A percentile compares a stretch with the other conserved stretches of the same genome.
phyloP scores from a whole-genome alignment of 805 yeast genomes.

The Ogataea thermomethanolica region DNA sequence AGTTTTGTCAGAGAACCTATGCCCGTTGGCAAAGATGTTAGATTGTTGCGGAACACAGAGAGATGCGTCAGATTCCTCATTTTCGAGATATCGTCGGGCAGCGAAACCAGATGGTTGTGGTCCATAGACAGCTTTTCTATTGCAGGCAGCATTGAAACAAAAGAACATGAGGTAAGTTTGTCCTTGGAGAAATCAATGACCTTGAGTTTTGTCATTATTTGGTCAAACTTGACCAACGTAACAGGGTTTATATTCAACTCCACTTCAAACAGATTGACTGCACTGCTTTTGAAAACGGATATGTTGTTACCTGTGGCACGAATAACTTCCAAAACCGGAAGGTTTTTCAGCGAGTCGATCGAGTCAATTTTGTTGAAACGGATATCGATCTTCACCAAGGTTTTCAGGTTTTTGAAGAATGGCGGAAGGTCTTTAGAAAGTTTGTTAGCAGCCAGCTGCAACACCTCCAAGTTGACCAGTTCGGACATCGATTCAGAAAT shows the following conservation, averaged over 20 bases:
- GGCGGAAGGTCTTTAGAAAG: conserved; percentile 50
- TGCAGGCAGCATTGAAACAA: conserved; percentile 58
- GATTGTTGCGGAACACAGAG: conserved; percentile 70
- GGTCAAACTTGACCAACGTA: conserved; percentile 58
- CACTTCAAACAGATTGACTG: conserved; percentile 61
- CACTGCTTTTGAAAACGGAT: conserved; percentile 61
- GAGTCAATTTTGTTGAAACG: conserved; percentile 62
- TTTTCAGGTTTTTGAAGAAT: conserved; percentile 48
- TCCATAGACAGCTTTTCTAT: conserved; percentile 74
- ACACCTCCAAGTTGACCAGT: conserved; percentile 57
- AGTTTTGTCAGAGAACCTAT: conserved; percentile 59
- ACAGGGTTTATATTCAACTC: conserved; percentile 83
- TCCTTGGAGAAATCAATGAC: conserved; percentile 78
- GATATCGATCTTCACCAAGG: conserved; percentile 70
- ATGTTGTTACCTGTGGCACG: conserved; percentile 74
- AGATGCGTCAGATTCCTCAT: conserved; percentile 60
- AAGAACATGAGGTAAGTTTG: conserved; percentile 70
- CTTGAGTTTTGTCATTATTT: conserved; percentile 55
- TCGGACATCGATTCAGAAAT: conserved; percentile 62
- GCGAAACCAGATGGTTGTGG: conserved; percentile 71
- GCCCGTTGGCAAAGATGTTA: conserved; percentile 64
- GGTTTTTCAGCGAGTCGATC: conserved; percentile 51
- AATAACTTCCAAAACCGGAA: conserved; percentile 66
- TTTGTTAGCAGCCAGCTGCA: conserved; percentile 73
- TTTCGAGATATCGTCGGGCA: conserved; percentile 66